Percentiles rank a stretch among this genome's conserved stretches.
These are phyloP conservation scores for Linanthus parryae DNA, from an alignment of 148 eudicot species.

Conservation along the genomic window DNA sequence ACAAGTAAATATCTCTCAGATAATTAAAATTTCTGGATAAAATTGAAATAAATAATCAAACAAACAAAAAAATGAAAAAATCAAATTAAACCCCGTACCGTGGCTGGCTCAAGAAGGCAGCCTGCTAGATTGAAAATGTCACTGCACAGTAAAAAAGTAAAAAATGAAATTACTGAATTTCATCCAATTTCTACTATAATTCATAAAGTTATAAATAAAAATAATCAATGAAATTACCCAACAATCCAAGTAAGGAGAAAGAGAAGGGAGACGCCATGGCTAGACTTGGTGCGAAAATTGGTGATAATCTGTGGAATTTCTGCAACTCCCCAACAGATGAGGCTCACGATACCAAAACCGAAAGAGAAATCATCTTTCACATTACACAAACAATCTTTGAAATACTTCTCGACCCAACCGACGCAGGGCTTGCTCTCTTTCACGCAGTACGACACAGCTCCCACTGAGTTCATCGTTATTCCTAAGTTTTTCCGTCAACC, in stretches of 20 bases:
- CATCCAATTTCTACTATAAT: neutral
- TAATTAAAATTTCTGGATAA: neutral
- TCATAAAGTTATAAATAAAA: neutral
- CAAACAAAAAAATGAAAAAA: neutral
- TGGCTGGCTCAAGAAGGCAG: conserved; percentile 91
- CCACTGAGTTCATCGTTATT: conserved; percentile 7
- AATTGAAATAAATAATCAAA: conserved; percentile 4
- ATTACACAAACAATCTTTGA: conserved; percentile 86
- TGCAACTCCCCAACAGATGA: conserved; percentile 85
- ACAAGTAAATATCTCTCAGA: neutral
- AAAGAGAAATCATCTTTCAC: conserved; percentile 61
- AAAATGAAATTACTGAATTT: neutral
- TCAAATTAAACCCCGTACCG: conserved; percentile 34
- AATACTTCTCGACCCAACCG: conserved; percentile 60
- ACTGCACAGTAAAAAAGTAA: conserved; percentile 27
- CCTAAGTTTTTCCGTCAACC: neutral
- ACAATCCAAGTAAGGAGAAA: conserved; percentile 85
- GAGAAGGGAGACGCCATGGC: conserved; percentile 87
- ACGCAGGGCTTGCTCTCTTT: conserved; percentile 59
- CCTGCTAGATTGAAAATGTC: conserved; percentile 87
- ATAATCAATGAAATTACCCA: conserved; percentile 41
- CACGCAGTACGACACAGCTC: conserved; percentile 35
- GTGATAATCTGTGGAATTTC: conserved; percentile 97
- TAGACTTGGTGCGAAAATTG: conserved; percentile 77
- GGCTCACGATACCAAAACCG: conserved; percentile 64